phyloP scores from a whole-genome alignment of 192 early-diverging fungal genomes.

The Kappamyces sp. region DNA sequence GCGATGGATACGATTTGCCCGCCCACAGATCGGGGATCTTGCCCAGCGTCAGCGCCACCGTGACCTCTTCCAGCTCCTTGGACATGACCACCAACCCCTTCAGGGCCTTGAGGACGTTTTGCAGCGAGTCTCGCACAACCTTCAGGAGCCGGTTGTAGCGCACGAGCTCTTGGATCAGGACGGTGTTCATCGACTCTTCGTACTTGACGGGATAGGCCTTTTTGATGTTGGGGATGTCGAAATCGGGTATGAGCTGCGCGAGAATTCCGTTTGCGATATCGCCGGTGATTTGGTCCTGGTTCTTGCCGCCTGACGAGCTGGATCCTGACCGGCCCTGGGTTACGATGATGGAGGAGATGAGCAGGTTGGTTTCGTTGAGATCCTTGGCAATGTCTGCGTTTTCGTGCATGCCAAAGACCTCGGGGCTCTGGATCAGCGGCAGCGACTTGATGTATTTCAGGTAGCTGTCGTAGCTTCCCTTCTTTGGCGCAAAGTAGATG shows the following conservation, averaged over 20 bases:
- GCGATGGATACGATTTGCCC: conserved; percentile 49
- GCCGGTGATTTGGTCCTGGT: conserved; percentile 38
- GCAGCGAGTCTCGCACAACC: conserved; percentile 44
- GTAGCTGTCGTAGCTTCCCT: conserved; percentile 45
- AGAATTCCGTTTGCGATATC: conserved; percentile 51
- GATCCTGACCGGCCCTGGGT: conserved; percentile 41
- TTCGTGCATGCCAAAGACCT: conserved; percentile 62
- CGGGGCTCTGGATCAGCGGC: conserved; percentile 48
- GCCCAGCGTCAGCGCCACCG: conserved; percentile 41
- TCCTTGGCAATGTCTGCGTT: conserved; percentile 60
- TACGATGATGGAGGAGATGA: conserved; percentile 44
- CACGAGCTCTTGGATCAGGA: conserved; percentile 57
- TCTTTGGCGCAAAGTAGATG: conserved; percentile 45
- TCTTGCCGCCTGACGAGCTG: conserved; percentile 33
- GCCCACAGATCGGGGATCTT: conserved; percentile 61
- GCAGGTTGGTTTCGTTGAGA: conserved; percentile 46
- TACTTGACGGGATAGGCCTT: conserved; percentile 51
- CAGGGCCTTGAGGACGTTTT: conserved; percentile 54
- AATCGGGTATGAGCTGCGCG: conserved; percentile 33
- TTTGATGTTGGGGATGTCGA: conserved; percentile 31
- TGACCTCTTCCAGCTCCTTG: conserved; percentile 55
- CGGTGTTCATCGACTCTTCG: conserved; percentile 57
- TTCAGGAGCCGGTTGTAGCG: conserved; percentile 52
- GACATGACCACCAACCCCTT: conserved; percentile 63
- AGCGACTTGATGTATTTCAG: conserved; percentile 51